Evolutionary conservation across 352 stramenopile species (phyloP).

Genomic region (Pythium guiyangense): DNA sequence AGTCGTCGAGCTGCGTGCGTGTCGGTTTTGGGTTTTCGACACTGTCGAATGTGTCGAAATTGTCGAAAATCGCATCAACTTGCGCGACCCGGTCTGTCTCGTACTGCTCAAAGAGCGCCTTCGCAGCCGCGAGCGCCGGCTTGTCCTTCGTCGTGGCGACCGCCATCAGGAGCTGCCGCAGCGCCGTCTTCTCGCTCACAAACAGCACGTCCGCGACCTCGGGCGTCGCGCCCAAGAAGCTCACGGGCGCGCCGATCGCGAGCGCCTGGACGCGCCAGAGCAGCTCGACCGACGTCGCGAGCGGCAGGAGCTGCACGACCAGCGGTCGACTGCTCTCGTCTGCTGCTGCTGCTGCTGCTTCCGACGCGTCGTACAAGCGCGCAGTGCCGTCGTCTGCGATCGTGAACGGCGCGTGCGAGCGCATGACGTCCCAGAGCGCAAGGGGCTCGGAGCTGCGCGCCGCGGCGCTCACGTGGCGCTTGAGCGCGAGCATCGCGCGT

Average conservation of each 20-base stretch:
- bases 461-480: slow-evolving; percentile 15
- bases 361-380: slow-evolving; percentile 10
- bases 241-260: slow-evolving; percentile 13
- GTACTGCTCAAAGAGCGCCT: slow-evolving; percentile 10
- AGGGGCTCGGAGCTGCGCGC: slow-evolving; percentile 14
- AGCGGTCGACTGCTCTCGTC: slow-evolving; percentile 1
- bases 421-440: slow-evolving; percentile 23
- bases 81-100: not conserved
- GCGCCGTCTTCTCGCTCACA: slow-evolving; percentile 13
- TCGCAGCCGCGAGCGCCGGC: not conserved
- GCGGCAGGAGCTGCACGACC: slow-evolving; percentile 34
- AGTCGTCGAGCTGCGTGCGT: slow-evolving; percentile 3
- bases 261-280: slow-evolving; percentile 2
- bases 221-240: slow-evolving; percentile 21
- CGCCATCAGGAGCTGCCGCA: slow-evolving; percentile 9
- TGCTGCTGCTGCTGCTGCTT: slow-evolving; percentile 2
- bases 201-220: slow-evolving; percentile 2
- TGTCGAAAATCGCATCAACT: slow-evolving; percentile 1
- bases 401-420: slow-evolving; percentile 26
- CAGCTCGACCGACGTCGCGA: slow-evolving; percentile 25
- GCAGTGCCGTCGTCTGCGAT: slow-evolving; percentile 7
- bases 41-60: not conserved
- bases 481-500: slow-evolving; percentile 20
- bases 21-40: not conserved
- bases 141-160: not conserved